Percentiles rank a stretch among this genome's conserved stretches.
phyloP scores from a whole-genome alignment of 148 eudicot genomes.

The Agrostemma githago region DNA sequence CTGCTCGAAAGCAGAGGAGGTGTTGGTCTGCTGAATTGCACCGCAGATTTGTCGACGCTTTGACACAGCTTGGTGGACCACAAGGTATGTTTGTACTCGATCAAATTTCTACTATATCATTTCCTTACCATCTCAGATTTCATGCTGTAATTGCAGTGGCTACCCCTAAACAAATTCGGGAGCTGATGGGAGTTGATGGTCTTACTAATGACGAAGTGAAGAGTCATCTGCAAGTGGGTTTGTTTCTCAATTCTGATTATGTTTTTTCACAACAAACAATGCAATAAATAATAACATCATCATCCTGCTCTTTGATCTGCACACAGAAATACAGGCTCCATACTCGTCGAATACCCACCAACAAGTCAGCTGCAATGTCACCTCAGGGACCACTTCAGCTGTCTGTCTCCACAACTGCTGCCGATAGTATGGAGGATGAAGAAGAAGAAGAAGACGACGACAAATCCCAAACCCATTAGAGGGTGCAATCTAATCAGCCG shows the following conservation, averaged over 20 bases:
- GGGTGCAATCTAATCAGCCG: slow-evolving; percentile 16
- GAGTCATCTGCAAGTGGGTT: slow-evolving; percentile 78
- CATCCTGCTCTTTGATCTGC: not conserved
- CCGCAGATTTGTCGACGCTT: slow-evolving; percentile 61
- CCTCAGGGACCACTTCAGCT: slow-evolving; percentile 65
- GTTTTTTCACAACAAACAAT: not conserved
- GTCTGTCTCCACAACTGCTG: slow-evolving; percentile 35
- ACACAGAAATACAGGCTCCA: slow-evolving; percentile 82
- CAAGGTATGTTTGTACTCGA: slow-evolving; percentile 54
- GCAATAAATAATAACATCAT: not conserved
- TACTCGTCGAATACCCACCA: slow-evolving; percentile 36
- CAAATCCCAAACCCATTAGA: slow-evolving; percentile 39
- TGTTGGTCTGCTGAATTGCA: slow-evolving; percentile 91
- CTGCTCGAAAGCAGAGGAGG: slow-evolving; percentile 64
- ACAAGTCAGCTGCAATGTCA: slow-evolving; percentile 47
- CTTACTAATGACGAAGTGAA: slow-evolving; percentile 92
- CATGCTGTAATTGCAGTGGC: slow-evolving; percentile 48
- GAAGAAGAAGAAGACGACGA: slow-evolving; percentile 72
- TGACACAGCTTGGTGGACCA: slow-evolving; percentile 76
- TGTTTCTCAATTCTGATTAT: not conserved
- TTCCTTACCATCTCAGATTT: not conserved
- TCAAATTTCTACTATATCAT: not conserved
- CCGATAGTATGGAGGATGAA: slow-evolving; percentile 57
- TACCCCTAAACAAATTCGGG: slow-evolving; percentile 92
- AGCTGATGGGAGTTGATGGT: slow-evolving; percentile 82